Evolutionary conservation across 2,329 filamentous ascomycete genomes (phyloP).

Genomic region (Exophiala lecanii-corni): DNA sequence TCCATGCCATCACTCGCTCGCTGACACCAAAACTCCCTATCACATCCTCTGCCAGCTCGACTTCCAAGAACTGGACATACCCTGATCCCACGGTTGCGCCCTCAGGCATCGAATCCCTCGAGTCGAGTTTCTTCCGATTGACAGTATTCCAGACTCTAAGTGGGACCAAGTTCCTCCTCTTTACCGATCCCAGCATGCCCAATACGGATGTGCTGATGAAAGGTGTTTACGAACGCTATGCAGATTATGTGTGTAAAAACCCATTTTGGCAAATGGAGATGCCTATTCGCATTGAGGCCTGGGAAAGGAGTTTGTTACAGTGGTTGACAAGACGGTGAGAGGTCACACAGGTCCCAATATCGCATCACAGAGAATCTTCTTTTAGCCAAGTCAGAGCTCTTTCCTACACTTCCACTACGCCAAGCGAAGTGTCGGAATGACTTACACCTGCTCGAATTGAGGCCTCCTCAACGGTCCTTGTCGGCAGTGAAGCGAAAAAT

Average conservation of each 20-base stretch:
- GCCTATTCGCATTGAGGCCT: constrained; percentile 91
- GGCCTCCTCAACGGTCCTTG: no score
- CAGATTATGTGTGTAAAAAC: constrained; percentile 99
- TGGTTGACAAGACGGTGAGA: constrained; percentile 61
- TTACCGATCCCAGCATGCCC: constrained; percentile 83
- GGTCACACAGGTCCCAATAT: background rate
- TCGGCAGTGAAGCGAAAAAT: no score
- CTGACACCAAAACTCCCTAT: constrained; percentile 43
- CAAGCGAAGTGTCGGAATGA: no score
- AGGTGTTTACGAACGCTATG: constrained; percentile 89
- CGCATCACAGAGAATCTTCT: no score
- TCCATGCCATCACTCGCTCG: constrained; percentile 60
- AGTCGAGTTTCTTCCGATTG: constrained; percentile 89
- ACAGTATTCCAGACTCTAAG: constrained; percentile 95
- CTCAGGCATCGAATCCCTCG: constrained; percentile 81
- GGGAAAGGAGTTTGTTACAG: constrained; percentile 77
- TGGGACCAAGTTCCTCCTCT: constrained; percentile 90
- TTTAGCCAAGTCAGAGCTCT: no score
- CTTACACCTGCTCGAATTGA: no score
- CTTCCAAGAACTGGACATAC: constrained; percentile 27
- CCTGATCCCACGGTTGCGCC: constrained; percentile 32
- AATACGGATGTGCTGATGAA: constrained; percentile 81
- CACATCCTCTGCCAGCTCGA: constrained; percentile 29
- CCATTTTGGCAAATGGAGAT: constrained; percentile 98
- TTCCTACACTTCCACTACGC: no score